These are phyloP conservation scores for Ministeria vibrans DNA, from an alignment of 78 protist genomes.

Conservation along the genomic window DNA sequence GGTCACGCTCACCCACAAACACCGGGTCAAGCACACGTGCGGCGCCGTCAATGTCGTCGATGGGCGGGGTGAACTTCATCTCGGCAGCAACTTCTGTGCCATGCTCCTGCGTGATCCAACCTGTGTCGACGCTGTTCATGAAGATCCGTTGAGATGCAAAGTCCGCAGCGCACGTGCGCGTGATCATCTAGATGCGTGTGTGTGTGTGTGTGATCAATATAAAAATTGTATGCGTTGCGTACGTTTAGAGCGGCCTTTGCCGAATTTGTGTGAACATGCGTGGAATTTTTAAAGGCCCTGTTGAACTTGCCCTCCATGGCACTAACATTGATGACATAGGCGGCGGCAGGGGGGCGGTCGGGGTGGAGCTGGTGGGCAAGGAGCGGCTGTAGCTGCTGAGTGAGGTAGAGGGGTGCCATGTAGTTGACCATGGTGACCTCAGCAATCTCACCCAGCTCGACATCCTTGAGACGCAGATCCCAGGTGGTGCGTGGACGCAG, in stretches of 20 bases:
- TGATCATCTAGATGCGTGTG: not conserved
- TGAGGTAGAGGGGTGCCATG: conserved; percentile 37
- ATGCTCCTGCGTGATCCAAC: conserved; percentile 62
- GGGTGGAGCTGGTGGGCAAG: no score
- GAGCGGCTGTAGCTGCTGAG: conserved; percentile 21
- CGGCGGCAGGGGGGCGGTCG: no score
- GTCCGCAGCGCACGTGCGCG: not conserved
- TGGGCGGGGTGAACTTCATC: conserved; percentile 51
- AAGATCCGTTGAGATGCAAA: conserved; percentile 21
- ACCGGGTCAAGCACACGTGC: conserved; percentile 88
- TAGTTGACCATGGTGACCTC: conserved; percentile 28
- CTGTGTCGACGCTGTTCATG: conserved; percentile 79
- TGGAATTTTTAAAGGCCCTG: conserved; percentile 41
- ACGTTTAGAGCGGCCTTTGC: conserved; percentile 90
- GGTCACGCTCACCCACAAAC: conserved; percentile 17
- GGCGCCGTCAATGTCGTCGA: conserved; percentile 90
- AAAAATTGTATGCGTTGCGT: no score
- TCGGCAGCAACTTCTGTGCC: not conserved
- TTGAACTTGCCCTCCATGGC: conserved; percentile 89
- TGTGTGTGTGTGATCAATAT: no score
- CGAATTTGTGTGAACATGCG: conserved; percentile 96
- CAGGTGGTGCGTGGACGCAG: not conserved
- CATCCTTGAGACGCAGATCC: conserved; percentile 8
- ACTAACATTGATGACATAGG: conserved; percentile 77
- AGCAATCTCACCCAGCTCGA: conserved; percentile 19